Conservation (phyloP, 208 protist genomes). For the Trypanosoma grayi region DNA sequence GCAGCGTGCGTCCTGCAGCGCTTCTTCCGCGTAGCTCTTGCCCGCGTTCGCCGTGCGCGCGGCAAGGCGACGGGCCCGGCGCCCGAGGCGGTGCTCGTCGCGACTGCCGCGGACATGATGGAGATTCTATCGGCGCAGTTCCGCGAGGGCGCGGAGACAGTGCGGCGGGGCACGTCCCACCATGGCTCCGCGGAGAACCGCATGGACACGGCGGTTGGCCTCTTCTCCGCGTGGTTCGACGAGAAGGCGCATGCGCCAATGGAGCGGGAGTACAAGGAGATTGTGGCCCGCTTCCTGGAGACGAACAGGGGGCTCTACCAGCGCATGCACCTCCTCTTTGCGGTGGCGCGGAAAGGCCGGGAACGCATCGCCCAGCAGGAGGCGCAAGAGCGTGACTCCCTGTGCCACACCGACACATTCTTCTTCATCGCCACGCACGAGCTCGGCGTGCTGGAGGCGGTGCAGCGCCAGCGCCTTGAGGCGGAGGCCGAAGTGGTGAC, state of each 20-base stretch:
- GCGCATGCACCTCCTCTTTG: slow-evolving; percentile 24
- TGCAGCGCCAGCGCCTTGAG: slow-evolving; percentile 9
- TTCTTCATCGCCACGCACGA: slow-evolving; percentile 5
- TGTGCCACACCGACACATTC: slow-evolving; percentile 14
- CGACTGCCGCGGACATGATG: neutral
- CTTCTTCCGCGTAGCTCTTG: slow-evolving; percentile 4
- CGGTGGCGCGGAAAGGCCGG: slow-evolving; percentile 23
- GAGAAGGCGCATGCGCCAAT: slow-evolving; percentile 20
- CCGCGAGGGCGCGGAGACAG: neutral
- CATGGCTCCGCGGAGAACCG: neutral
- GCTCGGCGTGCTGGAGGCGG: slow-evolving; percentile 7
- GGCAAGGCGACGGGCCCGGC: neutral
- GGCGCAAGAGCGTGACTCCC: neutral
- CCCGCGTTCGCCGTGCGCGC: neutral
- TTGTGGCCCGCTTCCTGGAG: slow-evolving; percentile 30
- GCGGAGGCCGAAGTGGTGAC: slow-evolving; percentile 1
- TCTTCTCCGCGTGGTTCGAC: slow-evolving; percentile 37
- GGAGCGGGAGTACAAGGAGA: slow-evolving; percentile 31
- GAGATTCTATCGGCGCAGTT: neutral
- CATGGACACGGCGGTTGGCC: neutral
- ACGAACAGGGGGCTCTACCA: slow-evolving; percentile 16
- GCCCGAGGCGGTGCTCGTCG: too few relatives aligned
- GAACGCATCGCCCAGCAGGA: slow-evolving; percentile 29
- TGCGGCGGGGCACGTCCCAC: neutral
- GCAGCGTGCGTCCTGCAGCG: slow-evolving; percentile 22